Evolutionary conservation across 2,329 filamentous ascomycete species (phyloP).

Genomic region (Fusarium hainanense): DNA sequence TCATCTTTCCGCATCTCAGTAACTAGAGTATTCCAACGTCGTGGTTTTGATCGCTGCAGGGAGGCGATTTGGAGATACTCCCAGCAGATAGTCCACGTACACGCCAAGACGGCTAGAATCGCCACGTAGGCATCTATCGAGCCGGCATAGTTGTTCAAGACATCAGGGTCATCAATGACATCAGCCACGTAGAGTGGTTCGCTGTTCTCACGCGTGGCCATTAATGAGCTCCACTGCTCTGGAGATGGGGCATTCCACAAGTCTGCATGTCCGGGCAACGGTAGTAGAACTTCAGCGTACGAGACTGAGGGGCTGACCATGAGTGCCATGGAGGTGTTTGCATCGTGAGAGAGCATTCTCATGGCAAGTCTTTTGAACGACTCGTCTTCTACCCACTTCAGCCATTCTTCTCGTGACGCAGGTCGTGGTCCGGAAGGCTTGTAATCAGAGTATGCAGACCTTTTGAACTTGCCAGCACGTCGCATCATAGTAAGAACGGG

Average conservation of each 20-base stretch:
- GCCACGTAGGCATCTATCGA: slow-evolving; percentile 17
- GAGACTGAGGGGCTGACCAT: slow-evolving; percentile 47
- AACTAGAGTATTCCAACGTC: slow-evolving; percentile 46
- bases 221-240: slow-evolving; percentile 42
- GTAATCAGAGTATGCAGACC: slow-evolving; percentile 34
- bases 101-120: slow-evolving; percentile 36
- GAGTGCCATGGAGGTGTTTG: slow-evolving; percentile 46
- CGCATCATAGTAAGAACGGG: slow-evolving; percentile 53
- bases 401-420: slow-evolving; percentile 41
- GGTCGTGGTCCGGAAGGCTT: neutral
- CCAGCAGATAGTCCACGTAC: slow-evolving; percentile 46
- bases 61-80: slow-evolving; percentile 47
- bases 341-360: slow-evolving; percentile 46
- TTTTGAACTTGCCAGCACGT: slow-evolving; percentile 48
- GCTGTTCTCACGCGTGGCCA: neutral
- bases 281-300: slow-evolving; percentile 47
- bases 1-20: slow-evolving; percentile 46
- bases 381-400: slow-evolving; percentile 46
- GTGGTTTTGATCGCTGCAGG: slow-evolving; percentile 38
- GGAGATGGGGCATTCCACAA: slow-evolving; percentile 43
- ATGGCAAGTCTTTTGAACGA: slow-evolving; percentile 49
- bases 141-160: slow-evolving; percentile 32
- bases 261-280: slow-evolving; percentile 38
- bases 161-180: slow-evolving; percentile 33
- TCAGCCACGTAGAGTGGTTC: slow-evolving; percentile 9